These are phyloP conservation scores for Suillus ampliporus DNA, from an alignment of 768 basidiomycete species.

Conservation along the genomic window DNA sequence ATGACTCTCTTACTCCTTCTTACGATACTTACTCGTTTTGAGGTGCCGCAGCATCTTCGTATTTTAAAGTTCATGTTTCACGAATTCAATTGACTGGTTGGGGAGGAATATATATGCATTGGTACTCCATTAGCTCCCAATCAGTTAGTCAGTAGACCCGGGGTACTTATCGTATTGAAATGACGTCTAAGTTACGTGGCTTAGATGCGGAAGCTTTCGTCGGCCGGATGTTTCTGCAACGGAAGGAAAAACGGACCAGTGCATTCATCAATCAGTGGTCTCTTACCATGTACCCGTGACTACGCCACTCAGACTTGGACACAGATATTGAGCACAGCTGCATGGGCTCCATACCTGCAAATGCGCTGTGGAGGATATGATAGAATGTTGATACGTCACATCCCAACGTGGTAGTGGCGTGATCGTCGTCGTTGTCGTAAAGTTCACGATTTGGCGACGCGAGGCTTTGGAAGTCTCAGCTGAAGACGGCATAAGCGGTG, in stretches of 20 bases:
- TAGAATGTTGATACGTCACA: background rate
- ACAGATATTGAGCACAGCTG: background rate
- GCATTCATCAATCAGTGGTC: background rate
- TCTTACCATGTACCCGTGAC: background rate
- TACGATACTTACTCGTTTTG: background rate
- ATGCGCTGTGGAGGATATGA: background rate
- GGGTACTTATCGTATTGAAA: background rate
- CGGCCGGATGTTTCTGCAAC: background rate
- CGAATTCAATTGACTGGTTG: background rate
- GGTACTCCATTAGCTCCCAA: background rate
- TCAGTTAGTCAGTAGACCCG: background rate
- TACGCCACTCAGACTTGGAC: background rate
- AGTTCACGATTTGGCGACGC: background rate
- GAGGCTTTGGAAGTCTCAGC: too few relatives aligned
- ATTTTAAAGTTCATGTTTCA: slow-evolving; percentile 4
- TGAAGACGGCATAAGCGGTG: background rate
- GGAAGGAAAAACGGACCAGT: background rate
- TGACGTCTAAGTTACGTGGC: slow-evolving; percentile 1
- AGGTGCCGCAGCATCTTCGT: background rate
- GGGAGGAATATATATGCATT: background rate
- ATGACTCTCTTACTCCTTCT: background rate
- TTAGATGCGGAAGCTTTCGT: background rate
- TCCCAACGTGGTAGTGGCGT: background rate
- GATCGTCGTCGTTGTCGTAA: background rate
- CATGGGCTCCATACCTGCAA: too few relatives aligned